Base-by-base conservation (phyloP, 1,284 basidiomycete species). In the Phylloporus sp. region DNA sequence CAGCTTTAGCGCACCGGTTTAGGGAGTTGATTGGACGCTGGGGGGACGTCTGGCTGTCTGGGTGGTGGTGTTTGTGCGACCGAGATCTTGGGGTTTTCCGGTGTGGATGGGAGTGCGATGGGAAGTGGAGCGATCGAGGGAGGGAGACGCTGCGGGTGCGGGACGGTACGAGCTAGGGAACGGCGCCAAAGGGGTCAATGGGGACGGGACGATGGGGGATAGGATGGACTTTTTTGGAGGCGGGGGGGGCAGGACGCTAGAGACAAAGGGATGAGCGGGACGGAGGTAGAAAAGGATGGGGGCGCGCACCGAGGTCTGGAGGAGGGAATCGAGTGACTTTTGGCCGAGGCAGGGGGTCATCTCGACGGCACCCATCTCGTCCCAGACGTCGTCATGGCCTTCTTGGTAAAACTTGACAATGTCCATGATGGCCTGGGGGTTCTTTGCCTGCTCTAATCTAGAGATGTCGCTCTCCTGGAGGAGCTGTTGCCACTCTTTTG, bases 371-470 rank as follows among this genome's bases (percentile, higher is more conserved):
- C 89, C 89, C 88, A 96, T 86, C 85, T 93, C 93, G 74, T 88
- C 87, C 90, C 90, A 94, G 12, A 91, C 89, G 70, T 93, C 91
- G 65, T 87, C 88, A 58, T 87, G 86, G 44, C 89, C 89, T 74
- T 95, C 93, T 74, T 98, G 95, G 76, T 98, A 98, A 80, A 98
- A 98, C 72, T 97, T 96, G 74, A 99, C 97, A 69, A 99, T 98
- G 73, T 98, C 98, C 88, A 98, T 96, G 63, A 99, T 95, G 2
- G 96, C 95, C 79, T 98, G n/a, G n/a, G n/a, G n/a, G n/a, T n/a
- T n/a, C n/a, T n/a, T n/a, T n/a, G n/a, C n/a, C n/a, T n/a, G n/a
- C n/a, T n/a, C n/a, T n/a, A n/a, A n/a, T n/a, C n/a, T n/a, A n/a
- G n/a, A n/a, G n/a, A n/a, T n/a, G n/a, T 98, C 98, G 64, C 92